A percentile compares a stretch with the other conserved stretches of the same genome.
Evolutionary conservation across 495 filamentous ascomycete species (phyloP).

Genomic region (Podospora pseudopauciseta): DNA sequence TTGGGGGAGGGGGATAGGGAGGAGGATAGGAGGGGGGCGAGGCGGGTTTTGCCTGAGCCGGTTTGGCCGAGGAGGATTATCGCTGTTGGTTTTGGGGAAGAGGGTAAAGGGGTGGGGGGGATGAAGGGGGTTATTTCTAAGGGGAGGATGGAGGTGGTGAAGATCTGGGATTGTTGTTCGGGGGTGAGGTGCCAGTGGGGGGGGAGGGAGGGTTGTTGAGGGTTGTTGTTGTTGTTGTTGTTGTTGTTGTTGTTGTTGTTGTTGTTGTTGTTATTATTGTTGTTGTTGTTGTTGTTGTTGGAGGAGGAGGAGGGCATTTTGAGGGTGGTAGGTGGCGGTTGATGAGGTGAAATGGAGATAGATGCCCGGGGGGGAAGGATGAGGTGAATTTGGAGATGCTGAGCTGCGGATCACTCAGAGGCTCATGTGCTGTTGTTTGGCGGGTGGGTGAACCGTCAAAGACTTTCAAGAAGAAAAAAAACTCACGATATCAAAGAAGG

Average conservation of each 20-base stretch:
- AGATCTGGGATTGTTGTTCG: constrained; percentile 15
- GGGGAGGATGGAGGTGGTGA: constrained; percentile 19
- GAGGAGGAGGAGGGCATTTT: neutral
- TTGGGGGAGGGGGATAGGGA: constrained; percentile 16
- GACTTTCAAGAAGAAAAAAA: neutral
- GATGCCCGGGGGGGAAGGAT: too few relatives aligned
- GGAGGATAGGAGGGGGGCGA: constrained; percentile 28
- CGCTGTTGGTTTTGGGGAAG: constrained; percentile 23
- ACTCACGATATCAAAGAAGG: neutral
- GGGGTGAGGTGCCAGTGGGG: constrained; percentile 21
- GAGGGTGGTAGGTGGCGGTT: neutral
- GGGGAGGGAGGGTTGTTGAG: constrained; percentile 4
- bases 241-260: neutral
- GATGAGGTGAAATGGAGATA: neutral
- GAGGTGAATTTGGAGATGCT: too few relatives aligned
- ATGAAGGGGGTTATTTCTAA: constrained; percentile 20
- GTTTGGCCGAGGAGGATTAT: constrained; percentile 42
- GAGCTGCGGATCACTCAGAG: too few relatives aligned
- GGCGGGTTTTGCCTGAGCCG: constrained; percentile 42
- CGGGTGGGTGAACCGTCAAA: neutral
- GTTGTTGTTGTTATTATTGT: neutral
- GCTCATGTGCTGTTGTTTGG: neutral
- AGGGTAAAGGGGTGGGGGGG: neutral
- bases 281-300: neutral
- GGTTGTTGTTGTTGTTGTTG: neutral